Evolutionary conservation across 2,329 filamentous ascomycete genomes (phyloP), one percentile per base, ranked within the genome.

Genomic region (Diaporthe aspalathi): DNA sequence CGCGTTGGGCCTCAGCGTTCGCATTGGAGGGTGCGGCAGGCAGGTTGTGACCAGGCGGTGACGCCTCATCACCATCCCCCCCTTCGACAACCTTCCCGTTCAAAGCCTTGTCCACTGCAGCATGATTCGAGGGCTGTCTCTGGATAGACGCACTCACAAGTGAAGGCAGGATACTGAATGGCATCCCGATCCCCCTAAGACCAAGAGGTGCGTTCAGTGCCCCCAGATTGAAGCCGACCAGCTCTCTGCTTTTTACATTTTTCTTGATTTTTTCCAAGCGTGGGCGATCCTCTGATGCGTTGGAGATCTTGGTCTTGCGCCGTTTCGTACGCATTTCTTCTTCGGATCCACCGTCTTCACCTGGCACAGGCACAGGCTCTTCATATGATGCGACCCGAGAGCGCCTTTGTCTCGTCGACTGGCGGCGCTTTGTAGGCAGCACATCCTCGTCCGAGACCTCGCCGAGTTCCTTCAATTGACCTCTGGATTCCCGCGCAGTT

Each of bases 211-310:
- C 69, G 8, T 71, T 69, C 50, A 69, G 65, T 22, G 66, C 57
- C 29, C 52, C 47, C 20, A 72, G 56, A 5, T 68, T 57, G 56
- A 82, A 83, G 3, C 85, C 84, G 65, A 86, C 79, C n/a, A 86
- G 80, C 70, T 86, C 85, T 73, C 78, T 84, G 75, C 85, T 85
- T 72, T 81, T 84, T 54, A 86, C 77, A 52, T 83, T 82, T 74
- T 82, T 85, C 27, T 82, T 81, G 70, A 86, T 77, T 52, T 77
- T 81, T 1, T 80, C 79, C 22, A 86, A 79, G 11, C 80, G 80
- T 14, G 83, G 83, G 2, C 50, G 53, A 11, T 27, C 20, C 16
- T 52, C 50, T 32, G 38, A 52, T n/a, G 43, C 38, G 35, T 45
- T 54, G 7, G 49, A 45, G 0, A 27, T 49, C 20, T 38, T 68